Percentiles rank a stretch among this genome's conserved stretches.
Evolutionary conservation across 371 early-diverging fungal species (phyloP).

Genomic region (Apophysomyces sp.): DNA sequence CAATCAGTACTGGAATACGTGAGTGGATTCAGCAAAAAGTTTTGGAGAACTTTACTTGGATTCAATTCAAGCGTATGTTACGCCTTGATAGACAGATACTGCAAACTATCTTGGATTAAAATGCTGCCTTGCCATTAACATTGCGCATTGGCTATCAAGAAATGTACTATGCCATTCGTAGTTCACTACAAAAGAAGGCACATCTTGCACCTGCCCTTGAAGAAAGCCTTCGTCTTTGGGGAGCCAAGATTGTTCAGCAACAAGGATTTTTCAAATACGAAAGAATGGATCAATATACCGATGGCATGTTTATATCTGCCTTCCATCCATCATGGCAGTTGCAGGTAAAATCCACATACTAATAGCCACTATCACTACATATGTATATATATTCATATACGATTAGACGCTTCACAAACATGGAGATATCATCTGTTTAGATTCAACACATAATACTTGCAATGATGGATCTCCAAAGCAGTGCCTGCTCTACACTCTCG

Average conservation of each 20-base stretch:
- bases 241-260: not conserved
- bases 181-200: not conserved
- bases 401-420: not conserved
- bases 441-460: not conserved
- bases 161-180: conserved; percentile 6
- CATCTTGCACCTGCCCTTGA: not conserved
- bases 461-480: not conserved
- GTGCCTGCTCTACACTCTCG: not conserved
- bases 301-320: conserved; percentile 6
- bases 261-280: not conserved
- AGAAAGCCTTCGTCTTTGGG: conserved; percentile 3
- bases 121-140: not conserved
- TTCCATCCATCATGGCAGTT: conserved; percentile 9
- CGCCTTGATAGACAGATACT: not conserved
- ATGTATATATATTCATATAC: not conserved
- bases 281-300: not conserved
- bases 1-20: not conserved
- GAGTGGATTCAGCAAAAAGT: not conserved
- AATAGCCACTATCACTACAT: not conserved
- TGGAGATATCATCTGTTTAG: not conserved
- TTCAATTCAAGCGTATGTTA: conserved; percentile 1
- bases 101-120: not conserved
- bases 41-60: not conserved
- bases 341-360: not conserved
- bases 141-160: conserved; percentile 4